Base-by-base conservation (phyloP, 2,329 filamentous ascomycete species). In the Talaromyces funiculosus region DNA sequence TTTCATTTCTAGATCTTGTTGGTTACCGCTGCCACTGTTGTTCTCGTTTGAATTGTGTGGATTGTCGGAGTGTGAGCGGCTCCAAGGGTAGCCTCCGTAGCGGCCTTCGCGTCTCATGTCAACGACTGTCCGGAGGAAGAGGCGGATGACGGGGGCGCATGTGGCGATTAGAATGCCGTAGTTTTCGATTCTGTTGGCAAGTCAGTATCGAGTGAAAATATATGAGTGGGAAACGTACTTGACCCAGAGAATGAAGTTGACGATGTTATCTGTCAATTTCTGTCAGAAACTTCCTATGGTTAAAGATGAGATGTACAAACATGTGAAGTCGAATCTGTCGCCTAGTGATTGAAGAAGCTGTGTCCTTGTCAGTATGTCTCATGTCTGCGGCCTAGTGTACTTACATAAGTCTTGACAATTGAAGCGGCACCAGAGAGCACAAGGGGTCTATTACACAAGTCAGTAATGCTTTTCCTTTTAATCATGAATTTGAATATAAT, bases 141-240 rank as follows among this genome's bases (percentile, higher is more conserved):
- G 68, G 3, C 72, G 69, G 38, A 69, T 67, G 26, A 75, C 67
- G 1, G 72, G 71, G 3, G 71, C 70, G 5, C 70, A 73, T 2
- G 71, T 71, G 18, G 73, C 73, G 20, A 75, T 67, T 0, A 75
- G 66, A 18, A 75, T 74, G 59, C 66, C 69, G 61, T 73, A 74
- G 53, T 75, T 75, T 60, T 75, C 73, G 20, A 75, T 73, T 40
- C 71, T 74, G 56, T 16, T n/a, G n/a, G 1, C 6, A 51, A 64
- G 59, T 33, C 35, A 22, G 6, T 24, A 45, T 16, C 26, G 20
- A 5, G 20, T 53, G 3, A 16, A 24, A 5, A n/a, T 38, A 2
- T 9, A 22, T 22, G 14, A 10, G 33, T 6, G 2, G 14, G 5
- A 35, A 6, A 63, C 68, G 61, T 66, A 75, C 72, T 75, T 75